Evolutionary conservation across 2,329 filamentous ascomycete genomes (phyloP).

Genomic region (Talaromyces sp.): DNA sequence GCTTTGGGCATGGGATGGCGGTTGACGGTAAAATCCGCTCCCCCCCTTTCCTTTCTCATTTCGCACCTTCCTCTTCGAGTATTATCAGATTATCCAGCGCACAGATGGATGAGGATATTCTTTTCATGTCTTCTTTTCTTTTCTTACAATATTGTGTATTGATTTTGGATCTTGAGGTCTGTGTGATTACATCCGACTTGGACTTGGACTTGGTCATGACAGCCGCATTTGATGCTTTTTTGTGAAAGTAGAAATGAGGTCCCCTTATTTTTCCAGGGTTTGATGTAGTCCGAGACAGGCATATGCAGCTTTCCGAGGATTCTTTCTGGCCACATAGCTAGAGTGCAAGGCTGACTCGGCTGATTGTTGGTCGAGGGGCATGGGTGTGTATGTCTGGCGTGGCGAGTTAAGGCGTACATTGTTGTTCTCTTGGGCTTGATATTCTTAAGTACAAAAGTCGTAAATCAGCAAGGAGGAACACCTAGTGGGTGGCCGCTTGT

Average conservation of each 20-base stretch:
- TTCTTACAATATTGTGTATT: not conserved
- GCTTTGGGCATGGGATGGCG: not conserved
- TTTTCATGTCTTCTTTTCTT: not conserved
- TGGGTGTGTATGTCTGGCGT: not conserved
- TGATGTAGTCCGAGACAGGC: not conserved
- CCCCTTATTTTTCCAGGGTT: not conserved
- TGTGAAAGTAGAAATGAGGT: not conserved
- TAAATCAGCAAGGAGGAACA: not conserved
- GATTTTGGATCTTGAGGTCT: not conserved
- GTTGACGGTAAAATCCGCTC: not conserved
- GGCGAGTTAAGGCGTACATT: not conserved
- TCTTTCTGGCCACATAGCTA: not conserved
- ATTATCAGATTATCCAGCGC: not conserved
- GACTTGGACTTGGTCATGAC: not conserved
- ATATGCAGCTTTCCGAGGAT: not conserved
- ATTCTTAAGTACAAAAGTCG: too few relatives aligned
- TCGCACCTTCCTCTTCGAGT: not conserved
- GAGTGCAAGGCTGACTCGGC: not conserved
- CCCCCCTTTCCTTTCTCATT: not conserved
- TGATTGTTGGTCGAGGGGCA: not conserved
- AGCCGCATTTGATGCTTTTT: not conserved
- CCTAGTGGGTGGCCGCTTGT: not conserved
- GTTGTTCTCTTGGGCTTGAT: not conserved
- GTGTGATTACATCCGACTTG: not conserved
- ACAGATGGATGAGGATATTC: not conserved